A percentile compares a stretch with the other conserved stretches of the same genome.
phyloP scores from a whole-genome alignment of 805 yeast genomes.

The Cephaloascus fragrans region DNA sequence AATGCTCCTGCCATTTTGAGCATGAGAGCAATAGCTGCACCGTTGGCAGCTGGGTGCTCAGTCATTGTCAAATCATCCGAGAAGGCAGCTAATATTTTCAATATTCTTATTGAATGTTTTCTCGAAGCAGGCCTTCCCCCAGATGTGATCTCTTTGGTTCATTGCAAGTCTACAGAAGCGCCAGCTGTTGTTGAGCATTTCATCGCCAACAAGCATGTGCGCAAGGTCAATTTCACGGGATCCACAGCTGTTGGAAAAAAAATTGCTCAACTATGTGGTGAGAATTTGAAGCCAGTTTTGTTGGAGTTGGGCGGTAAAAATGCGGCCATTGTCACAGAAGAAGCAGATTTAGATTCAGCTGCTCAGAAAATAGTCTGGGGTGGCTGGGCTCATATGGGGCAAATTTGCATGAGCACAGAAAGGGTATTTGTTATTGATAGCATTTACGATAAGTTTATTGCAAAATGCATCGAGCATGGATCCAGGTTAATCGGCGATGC shows the following conservation, averaged over 20 bases:
- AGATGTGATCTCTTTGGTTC: conserved; percentile 22
- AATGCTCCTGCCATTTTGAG: conserved; percentile 35
- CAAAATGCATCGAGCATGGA: conserved; percentile 9
- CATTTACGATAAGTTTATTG: conserved; percentile 18
- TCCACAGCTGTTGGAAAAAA: conserved; percentile 27
- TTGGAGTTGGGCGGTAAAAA: conserved; percentile 40
- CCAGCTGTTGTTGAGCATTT: conserved; percentile 13
- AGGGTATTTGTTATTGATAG: conserved; percentile 22
- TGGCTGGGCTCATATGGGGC: conserved; percentile 35
- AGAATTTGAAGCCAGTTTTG: conserved; percentile 26
- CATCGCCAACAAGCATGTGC: conserved; percentile 15
- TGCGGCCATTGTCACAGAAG: conserved; percentile 19
- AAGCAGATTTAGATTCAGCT: conserved; percentile 22
- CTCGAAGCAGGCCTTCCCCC: conserved; percentile 28
- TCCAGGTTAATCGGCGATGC: conserved; percentile 5
- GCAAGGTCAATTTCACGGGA: conserved; percentile 36
- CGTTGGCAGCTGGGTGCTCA: conserved; percentile 40
- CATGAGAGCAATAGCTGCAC: conserved; percentile 28
- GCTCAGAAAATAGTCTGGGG: conserved; percentile 16
- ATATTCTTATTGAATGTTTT: conserved; percentile 21
- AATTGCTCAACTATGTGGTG: conserved; percentile 26
- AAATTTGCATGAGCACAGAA: conserved; percentile 39
- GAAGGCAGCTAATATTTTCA: conserved; percentile 21
- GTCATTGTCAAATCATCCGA: conserved; percentile 33
- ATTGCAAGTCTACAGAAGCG: conserved; percentile 16